A percentile compares a stretch with the other conserved stretches of the same genome.
Evolutionary conservation across 345 rosid species (phyloP).

Genomic region (Boechera divaricarpa): DNA sequence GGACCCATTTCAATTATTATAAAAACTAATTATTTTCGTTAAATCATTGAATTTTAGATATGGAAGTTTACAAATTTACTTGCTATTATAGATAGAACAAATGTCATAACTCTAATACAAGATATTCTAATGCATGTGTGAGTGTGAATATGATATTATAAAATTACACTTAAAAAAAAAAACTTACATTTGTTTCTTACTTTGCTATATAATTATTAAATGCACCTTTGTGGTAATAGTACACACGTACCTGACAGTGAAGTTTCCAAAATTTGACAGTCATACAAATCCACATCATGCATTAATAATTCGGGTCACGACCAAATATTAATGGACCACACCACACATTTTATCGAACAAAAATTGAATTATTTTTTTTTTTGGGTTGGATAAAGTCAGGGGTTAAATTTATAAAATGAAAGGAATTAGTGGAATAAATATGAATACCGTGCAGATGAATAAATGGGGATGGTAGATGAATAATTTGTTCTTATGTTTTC

Average conservation of each 20-base stretch:
- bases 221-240: neutral
- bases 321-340: neutral
- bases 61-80: neutral
- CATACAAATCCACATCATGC: slow-evolving; percentile 9
- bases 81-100: neutral
- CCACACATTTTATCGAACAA: neutral
- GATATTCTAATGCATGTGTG: neutral
- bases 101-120: neutral
- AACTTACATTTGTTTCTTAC: too few relatives aligned
- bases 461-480: neutral
- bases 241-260: slow-evolving; percentile 6
- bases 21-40: neutral
- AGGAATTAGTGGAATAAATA: neutral
- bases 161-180: too few relatives aligned
- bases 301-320: slow-evolving; percentile 3
- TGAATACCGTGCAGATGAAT: neutral
- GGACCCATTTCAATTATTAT: slow-evolving; percentile 24
- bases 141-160: neutral
- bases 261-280: slow-evolving; percentile 3
- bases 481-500: too few relatives aligned
- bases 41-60: neutral
- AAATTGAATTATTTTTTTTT: neutral
- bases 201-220: neutral
- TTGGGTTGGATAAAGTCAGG: neutral
- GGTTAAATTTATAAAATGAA: neutral